Evolutionary conservation across 129 eudicot species (phyloP).

Genomic region (Apium graveolens): DNA sequence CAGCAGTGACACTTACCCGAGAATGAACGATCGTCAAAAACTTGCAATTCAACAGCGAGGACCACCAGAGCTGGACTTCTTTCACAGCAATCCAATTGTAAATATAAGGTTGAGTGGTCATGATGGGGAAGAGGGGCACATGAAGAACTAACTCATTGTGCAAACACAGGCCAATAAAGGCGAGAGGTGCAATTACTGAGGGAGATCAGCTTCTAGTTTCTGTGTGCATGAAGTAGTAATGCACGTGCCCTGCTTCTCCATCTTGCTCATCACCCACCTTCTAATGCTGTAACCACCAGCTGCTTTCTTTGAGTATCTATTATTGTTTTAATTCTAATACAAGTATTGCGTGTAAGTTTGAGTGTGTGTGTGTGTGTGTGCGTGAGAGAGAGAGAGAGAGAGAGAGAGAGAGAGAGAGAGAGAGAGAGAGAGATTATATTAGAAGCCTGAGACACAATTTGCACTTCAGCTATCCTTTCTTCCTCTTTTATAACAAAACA

Average conservation of each 20-base stretch:
- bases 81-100: constrained; percentile 6
- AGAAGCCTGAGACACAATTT: constrained; percentile 9
- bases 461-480: constrained; percentile 21
- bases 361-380: neutral
- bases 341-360: neutral
- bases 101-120: constrained; percentile 65
- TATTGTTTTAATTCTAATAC: neutral
- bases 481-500: constrained; percentile 34
- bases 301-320: constrained; percentile 15
- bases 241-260: constrained; percentile 99
- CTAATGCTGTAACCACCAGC: constrained; percentile 18
- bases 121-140: constrained; percentile 98
- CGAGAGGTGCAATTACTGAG: neutral
- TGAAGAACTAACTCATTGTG: constrained; percentile 68
- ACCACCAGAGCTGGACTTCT: neutral
- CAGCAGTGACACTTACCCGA: constrained; percentile 17
- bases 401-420: neutral
- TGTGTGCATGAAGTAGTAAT: constrained; percentile 60
- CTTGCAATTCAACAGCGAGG: neutral
- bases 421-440: constrained; percentile 3
- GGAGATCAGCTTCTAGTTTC: constrained; percentile 3
- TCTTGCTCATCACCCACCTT: constrained; percentile 88
- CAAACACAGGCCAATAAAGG: constrained; percentile 1
- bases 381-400: neutral
- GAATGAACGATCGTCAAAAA: constrained; percentile 3